Base-by-base conservation (phyloP, 1,284 basidiomycete genomes). In the Sporisorium sorghi region DNA sequence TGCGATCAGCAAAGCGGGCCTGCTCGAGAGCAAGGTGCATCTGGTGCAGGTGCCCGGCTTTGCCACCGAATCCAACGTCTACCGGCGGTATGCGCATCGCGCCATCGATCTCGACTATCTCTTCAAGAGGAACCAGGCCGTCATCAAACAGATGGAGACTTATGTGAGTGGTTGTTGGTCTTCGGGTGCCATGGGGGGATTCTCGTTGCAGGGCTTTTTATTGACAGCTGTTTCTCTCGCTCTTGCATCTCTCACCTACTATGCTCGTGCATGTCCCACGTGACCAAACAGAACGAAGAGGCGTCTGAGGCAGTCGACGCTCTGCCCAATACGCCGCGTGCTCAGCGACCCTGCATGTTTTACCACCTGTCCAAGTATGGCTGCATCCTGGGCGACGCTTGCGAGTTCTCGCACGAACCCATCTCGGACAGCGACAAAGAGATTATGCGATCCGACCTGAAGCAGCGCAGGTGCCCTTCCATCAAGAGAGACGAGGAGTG, bases 71-170 rank as follows among this genome's bases (percentile, higher is more conserved):
- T 67, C 63, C 44, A 55, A 49, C 1, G 35, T 17, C 11, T 75
- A 75, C 48, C 17, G 7, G 14, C 30, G 48, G 7, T 70, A 64
- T n/a, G 54, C 44, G 21, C 60, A 71, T 51, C 56, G 58, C 26
- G 65, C 67, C 3, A 52, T 75, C 23, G 53, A 71, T 50, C 58
- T 75, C 40, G 68, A 71, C 30, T 66, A 75, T 32, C 52, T 75
- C 39, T 75, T 75, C 62, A 58, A 50, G 54, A 44, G 28, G 23
- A 2, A 59, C 3, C 15, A 28, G 24, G 28, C 21, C 9, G 37
- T 48, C 4, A 6, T 30, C 1, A 12, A 24, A 5, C 28, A 32
- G 5, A 40, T 52, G 39, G 17, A 52, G 10, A 37, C 9, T 28
- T 57, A 63, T 24, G 70, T 73, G 44, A 67, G 64, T 66, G 11